Evolutionary conservation across 805 yeast species (phyloP), one percentile per base, ranked within the genome.

Genomic region (Wickerhamiella allomyrinae): DNA sequence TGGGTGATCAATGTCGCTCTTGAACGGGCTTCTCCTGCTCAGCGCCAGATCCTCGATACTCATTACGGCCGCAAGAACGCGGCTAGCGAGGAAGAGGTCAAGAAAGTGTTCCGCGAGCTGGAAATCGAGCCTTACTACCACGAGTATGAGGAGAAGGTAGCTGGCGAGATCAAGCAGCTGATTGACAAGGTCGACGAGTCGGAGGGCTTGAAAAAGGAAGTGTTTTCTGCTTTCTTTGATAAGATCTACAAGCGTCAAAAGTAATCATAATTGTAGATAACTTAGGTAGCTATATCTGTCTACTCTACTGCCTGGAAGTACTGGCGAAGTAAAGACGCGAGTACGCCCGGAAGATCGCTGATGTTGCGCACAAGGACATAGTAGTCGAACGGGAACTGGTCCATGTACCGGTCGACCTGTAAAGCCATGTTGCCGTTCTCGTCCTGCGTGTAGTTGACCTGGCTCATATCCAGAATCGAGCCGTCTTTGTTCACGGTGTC

Each of bases 1-100:
- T 91, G 99, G 99, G 77, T 91, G 43, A 74, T 91, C 56, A 91
- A 91, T 70, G 82, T 84, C 53, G 98, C 98, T 7, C 73, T 91
- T 55, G 72, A 79, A 60, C 66, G 77, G 51, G 89, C 74, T 41
- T 70, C 74, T 21, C 74, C 85, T 34, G 91, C 77, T 49, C 96
- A 91, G 68, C 80, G 96, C 63, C 62, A 69, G 51, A 46, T 80
- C 3, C 73, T 91, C 51, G 97, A 91, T 57, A 78, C 69, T 38
- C 84, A 91, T 69, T 91, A 91, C 60, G 99, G 98, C 53, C 70
- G 74, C 56, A 91, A 86, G 64, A 76, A 83, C 57, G 63, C 75
- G 41, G 73, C 70, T 42, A 55, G 60, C 47, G 97, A 89, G 66
- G 71, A 70, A 37, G 66, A 62, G 20, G 79, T 82, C 57, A 89